Evolutionary conservation across 2,329 filamentous ascomycete species (phyloP), one percentile per base, ranked within the genome.

Genomic region (Colletotrichum chrysophilum): DNA sequence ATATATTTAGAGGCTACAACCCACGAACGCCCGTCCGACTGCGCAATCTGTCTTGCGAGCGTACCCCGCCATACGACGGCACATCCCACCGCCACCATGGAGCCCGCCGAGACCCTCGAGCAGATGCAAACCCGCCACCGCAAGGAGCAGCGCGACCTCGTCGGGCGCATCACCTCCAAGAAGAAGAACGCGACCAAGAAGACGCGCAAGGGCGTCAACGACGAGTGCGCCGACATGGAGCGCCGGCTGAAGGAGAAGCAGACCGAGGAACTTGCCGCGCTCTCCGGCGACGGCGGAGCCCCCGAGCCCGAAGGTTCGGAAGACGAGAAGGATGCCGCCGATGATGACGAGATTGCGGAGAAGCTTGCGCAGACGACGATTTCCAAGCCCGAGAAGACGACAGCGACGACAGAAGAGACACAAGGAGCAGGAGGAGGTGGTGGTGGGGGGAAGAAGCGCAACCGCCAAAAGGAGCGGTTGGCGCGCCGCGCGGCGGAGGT

Each of bases 181-280:
- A 99, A 98, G 89, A 98, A 98, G 88, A 94, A 94, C 79, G 96
- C 97, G 55, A 97, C 94, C 62, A 99, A 98, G 86, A 95, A 92
- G 91, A 96, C 90, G 79, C 91, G 87, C 81, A 95, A 94, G 83
- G 93, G 93, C 32, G 88, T 96, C 81, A 95, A 94, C 55, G 89
- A 94, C 68, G 94, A 96, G 82, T 95, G 95, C 79, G 93, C 93
- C 76, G 88, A 91, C 69, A 87, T 95, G 78, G 94, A 96, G 83
- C 87, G 90, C 9, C 85, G 91, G 71, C 82, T 95, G 56, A 92
- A 91, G 77, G 93, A 94, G 80, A 88, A 89, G 78, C 95, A 97
- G 71, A 89, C 88, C 13, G 87, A 86, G 6, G 94, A 96, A 82
- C 78, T 92, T 7, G 87, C 87, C 9, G 83, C 81, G 1, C 76